phyloP scores from a whole-genome alignment of 2,329 filamentous ascomycete genomes.

The Exserohilum turcica region DNA sequence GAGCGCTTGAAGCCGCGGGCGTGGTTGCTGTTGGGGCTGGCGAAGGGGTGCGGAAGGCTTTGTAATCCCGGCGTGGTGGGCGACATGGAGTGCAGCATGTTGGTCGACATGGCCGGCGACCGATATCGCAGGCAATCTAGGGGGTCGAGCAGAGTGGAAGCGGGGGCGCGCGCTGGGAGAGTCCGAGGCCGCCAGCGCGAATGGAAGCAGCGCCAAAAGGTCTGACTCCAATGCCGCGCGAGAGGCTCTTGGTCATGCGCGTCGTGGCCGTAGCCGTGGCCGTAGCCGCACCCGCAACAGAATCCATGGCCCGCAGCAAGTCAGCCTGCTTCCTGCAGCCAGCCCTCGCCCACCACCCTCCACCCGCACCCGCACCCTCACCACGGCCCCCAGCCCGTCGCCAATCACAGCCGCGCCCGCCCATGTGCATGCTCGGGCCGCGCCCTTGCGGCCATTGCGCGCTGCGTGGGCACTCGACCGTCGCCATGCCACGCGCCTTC shows the following conservation, averaged over 20 bases:
- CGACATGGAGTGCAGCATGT: constrained; percentile 32
- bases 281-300: no score
- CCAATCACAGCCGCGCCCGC: constrained; percentile 15
- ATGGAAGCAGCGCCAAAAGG: constrained; percentile 9
- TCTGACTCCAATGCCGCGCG: constrained; percentile 8
- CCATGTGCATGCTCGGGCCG: constrained; percentile 5
- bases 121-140: constrained; percentile 25
- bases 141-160: constrained; percentile 16
- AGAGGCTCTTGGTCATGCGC: constrained; percentile 8
- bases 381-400: constrained; percentile 3
- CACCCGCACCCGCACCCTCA: constrained; percentile 6
- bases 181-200: constrained; percentile 16
- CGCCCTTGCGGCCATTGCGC: no score
- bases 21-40: constrained; percentile 37
- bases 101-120: constrained; percentile 20
- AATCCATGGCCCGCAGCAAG: constrained; percentile 17
- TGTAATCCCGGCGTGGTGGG: constrained; percentile 39
- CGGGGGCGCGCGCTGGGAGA: constrained; percentile 14
- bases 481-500: constrained; percentile 2
- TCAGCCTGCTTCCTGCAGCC: constrained; percentile 25
- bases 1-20: constrained; percentile 45
- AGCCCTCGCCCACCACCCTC: constrained; percentile 18
- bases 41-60: constrained; percentile 34
- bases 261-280: no score
- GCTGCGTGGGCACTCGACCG: no score